These are phyloP conservation scores for Plasmodium malariae DNA, from an alignment of 169 alveolate genomes.

Conservation along the genomic window DNA sequence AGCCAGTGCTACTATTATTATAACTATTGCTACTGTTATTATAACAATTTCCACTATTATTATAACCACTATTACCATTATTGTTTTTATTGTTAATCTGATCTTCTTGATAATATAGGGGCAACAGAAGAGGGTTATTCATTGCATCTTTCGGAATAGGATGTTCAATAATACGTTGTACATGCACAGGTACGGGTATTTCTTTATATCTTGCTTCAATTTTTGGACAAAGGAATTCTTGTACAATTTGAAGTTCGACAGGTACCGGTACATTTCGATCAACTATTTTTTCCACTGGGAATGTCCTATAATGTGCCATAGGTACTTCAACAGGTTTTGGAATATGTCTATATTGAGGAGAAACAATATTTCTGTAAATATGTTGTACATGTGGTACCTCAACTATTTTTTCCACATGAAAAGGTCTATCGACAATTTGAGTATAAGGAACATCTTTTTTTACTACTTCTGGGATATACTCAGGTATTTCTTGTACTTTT, in stretches of 20 bases:
- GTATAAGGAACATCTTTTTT: slow-evolving; percentile 83
- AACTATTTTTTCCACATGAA: slow-evolving; percentile 91
- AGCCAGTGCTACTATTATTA: slow-evolving; percentile 14
- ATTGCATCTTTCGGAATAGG: slow-evolving; percentile 91
- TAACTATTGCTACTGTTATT: not conserved
- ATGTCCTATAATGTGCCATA: slow-evolving; percentile 91
- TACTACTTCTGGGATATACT: slow-evolving; percentile 84
- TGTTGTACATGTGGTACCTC: slow-evolving; percentile 94
- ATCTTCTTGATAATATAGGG: slow-evolving; percentile 68
- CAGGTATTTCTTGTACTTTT: slow-evolving; percentile 61
- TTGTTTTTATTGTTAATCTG: not conserved
- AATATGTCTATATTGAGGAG: slow-evolving; percentile 94
- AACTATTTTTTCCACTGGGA: slow-evolving; percentile 91
- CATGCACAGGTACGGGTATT: slow-evolving; percentile 94
- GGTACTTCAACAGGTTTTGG: slow-evolving; percentile 95
- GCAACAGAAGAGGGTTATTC: slow-evolving; percentile 59
- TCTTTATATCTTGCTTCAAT: slow-evolving; percentile 91
- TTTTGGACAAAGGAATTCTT: slow-evolving; percentile 92
- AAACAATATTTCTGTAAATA: slow-evolving; percentile 89
- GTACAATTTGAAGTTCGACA: slow-evolving; percentile 92
- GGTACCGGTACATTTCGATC: slow-evolving; percentile 94
- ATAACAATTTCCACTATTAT: slow-evolving; percentile 1
- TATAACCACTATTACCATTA: not conserved
- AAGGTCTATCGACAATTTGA: slow-evolving; percentile 85
- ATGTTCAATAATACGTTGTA: slow-evolving; percentile 92